A percentile compares a stretch with the other conserved stretches of the same genome.
Evolutionary conservation across 2,329 filamentous ascomycete species (phyloP).

Genomic region (Arachnomyces sp.): DNA sequence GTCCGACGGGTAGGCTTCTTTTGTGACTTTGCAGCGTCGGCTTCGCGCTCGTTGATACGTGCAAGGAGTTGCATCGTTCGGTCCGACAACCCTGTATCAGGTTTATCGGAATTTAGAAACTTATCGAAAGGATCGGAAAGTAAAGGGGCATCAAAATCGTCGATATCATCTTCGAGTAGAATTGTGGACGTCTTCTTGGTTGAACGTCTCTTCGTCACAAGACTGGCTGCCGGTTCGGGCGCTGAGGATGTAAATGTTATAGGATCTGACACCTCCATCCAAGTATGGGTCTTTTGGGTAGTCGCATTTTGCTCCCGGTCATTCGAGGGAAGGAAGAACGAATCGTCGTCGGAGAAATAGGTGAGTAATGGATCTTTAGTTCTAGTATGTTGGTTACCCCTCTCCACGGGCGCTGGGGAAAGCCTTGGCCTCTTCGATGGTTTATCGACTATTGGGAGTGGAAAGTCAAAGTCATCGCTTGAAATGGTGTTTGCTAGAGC

Average conservation of each 20-base stretch:
- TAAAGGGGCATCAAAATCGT: conserved; percentile 24
- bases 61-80: conserved; percentile 34
- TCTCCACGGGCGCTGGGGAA: conserved; percentile 9
- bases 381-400: conserved; percentile 1
- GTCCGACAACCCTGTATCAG: conserved; percentile 22
- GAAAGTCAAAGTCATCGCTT: no score
- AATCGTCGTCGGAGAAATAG: conserved; percentile 1
- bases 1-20: conserved; percentile 4
- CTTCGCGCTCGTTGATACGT: conserved; percentile 18
- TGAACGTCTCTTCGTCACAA: conserved; percentile 1
- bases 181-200: conserved; percentile 23
- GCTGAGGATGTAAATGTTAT: conserved; percentile 37
- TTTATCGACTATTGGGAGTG: conserved; percentile 4
- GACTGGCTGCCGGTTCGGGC: conserved; percentile 16
- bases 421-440: conserved; percentile 23
- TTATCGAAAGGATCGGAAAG: conserved; percentile 19
- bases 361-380: neutral
- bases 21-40: conserved; percentile 6
- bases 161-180: conserved; percentile 26
- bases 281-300: conserved; percentile 7
- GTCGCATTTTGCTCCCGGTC: neutral
- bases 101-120: conserved; percentile 16
- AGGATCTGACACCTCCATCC: conserved; percentile 29
- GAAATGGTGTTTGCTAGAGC: no score
- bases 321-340: conserved; percentile 3